phyloP scores from a whole-genome alignment of 164 flowering plant species.

The Chimonanthus salicifolius region DNA sequence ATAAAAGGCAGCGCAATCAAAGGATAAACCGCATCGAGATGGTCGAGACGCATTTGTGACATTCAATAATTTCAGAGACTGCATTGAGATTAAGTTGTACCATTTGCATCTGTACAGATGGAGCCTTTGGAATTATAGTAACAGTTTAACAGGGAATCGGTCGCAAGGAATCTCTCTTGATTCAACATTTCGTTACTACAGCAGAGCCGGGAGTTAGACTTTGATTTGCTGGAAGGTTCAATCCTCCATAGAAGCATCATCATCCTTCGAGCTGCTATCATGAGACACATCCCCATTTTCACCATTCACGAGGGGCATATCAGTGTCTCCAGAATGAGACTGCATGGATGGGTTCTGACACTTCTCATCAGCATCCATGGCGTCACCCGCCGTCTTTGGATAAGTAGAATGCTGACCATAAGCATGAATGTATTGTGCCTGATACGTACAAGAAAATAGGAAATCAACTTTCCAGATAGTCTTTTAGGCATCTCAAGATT shows the following conservation, averaged over 20 bases:
- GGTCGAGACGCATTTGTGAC: too few species aligned
- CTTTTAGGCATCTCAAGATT: neutral
- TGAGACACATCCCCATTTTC: slow-evolving; percentile 8
- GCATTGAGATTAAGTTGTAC: too few species aligned
- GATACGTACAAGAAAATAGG: slow-evolving; percentile 3
- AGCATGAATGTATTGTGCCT: slow-evolving; percentile 27
- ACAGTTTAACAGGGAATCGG: neutral
- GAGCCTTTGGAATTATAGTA: neutral
- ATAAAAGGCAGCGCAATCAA: too few species aligned
- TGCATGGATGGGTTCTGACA: slow-evolving; percentile 3
- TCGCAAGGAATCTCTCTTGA: neutral
- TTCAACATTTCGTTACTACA: neutral
- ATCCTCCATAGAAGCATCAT: slow-evolving; percentile 23
- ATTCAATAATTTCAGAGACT: too few species aligned
- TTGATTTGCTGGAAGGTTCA: neutral
- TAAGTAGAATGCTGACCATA: slow-evolving; percentile 16
- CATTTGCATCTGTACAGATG: neutral
- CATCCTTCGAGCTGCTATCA: slow-evolving; percentile 9
- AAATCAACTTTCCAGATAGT: neutral
- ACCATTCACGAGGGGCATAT: slow-evolving; percentile 10
- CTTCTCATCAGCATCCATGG: slow-evolving; percentile 10
- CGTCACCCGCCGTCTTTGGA: slow-evolving; percentile 14
- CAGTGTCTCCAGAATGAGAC: slow-evolving; percentile 10
- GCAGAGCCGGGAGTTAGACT: neutral
- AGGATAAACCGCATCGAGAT: too few species aligned